Percentiles rank a stretch among this genome's conserved stretches.
These are phyloP conservation scores for Picea sitchensis DNA, from an alignment of 75 land plant species.

Conservation along the genomic window DNA sequence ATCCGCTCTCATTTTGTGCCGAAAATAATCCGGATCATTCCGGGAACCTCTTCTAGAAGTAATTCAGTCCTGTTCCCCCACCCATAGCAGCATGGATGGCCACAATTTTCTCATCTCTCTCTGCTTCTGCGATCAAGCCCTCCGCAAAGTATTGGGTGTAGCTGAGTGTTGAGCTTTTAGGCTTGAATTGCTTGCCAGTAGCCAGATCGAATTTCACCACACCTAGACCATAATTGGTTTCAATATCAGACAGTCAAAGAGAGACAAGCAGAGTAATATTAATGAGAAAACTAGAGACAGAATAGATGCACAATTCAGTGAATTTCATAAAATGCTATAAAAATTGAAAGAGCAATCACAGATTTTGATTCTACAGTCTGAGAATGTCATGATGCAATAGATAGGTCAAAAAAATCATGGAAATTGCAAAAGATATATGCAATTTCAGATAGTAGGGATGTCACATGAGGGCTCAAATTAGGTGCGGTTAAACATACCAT, in stretches of 20 bases:
- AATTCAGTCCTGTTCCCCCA: conserved; percentile 82
- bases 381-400: not conserved
- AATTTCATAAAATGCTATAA: not conserved
- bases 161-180: conserved; percentile 62
- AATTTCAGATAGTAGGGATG: too few species aligned
- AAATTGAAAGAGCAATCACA: not conserved
- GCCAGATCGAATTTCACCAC: conserved; percentile 82
- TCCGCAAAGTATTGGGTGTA: conserved; percentile 87
- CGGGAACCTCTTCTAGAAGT: conserved; percentile 75
- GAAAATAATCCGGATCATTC: too few species aligned
- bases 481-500: conserved; percentile 34
- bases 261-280: not conserved
- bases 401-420: not conserved
- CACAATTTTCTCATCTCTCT: conserved; percentile 59
- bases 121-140: conserved; percentile 78
- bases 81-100: conserved; percentile 97
- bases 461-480: too few species aligned
- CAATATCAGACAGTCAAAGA: not conserved
- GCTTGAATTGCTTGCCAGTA: conserved; percentile 71
- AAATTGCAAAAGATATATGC: too few species aligned
- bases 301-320: not conserved
- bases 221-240: conserved; percentile 30
- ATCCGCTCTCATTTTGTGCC: too few species aligned
- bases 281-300: not conserved
- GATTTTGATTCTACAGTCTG: not conserved